A percentile compares a stretch with the other conserved stretches of the same genome.
phyloP scores from a whole-genome alignment of 2,329 filamentous ascomycete species.

The Paramyrothecium sp. region DNA sequence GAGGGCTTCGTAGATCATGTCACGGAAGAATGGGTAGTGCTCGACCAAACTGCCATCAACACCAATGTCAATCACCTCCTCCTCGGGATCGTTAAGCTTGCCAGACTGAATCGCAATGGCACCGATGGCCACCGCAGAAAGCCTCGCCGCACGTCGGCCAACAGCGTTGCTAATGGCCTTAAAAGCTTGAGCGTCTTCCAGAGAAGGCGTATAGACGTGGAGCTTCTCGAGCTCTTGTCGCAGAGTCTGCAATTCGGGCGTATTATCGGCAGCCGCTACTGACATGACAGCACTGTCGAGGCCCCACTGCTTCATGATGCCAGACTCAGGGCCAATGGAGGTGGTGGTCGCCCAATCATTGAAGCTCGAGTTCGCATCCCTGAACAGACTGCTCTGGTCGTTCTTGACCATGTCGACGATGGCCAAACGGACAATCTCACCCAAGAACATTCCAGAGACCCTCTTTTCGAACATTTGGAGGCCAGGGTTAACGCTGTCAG shows the following conservation, averaged over 20 bases:
- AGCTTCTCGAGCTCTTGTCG: slow-evolving; percentile 78
- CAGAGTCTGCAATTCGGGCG: slow-evolving; percentile 67
- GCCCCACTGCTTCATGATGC: slow-evolving; percentile 79
- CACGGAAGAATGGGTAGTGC: slow-evolving; percentile 91
- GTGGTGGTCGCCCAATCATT: slow-evolving; percentile 72
- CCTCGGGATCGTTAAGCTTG: slow-evolving; percentile 60
- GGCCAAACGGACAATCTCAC: slow-evolving; percentile 83
- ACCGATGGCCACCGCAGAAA: slow-evolving; percentile 84
- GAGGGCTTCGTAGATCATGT: slow-evolving; percentile 82
- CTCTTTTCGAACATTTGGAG: slow-evolving; percentile 99
- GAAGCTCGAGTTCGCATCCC: slow-evolving; percentile 68
- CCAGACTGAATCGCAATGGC: slow-evolving; percentile 81
- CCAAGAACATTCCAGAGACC: slow-evolving; percentile 96
- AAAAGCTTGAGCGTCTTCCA: slow-evolving; percentile 85
- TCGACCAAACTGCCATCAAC: slow-evolving; percentile 94
- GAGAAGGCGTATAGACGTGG: slow-evolving; percentile 70
- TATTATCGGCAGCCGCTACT: slow-evolving; percentile 78
- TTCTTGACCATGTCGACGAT: slow-evolving; percentile 72
- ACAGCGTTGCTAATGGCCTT: slow-evolving; percentile 81
- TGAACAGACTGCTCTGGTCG: slow-evolving; percentile 68
- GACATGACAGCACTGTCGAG: slow-evolving; percentile 90
- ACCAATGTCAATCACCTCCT: slow-evolving; percentile 81
- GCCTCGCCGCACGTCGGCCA: slow-evolving; percentile 81
- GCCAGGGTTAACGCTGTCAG: slow-evolving; percentile 82
- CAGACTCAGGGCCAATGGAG: slow-evolving; percentile 61